These are phyloP conservation scores for Thielaviopsis ethacetica DNA, from an alignment of 2,329 filamentous ascomycete genomes.

Conservation along the genomic window DNA sequence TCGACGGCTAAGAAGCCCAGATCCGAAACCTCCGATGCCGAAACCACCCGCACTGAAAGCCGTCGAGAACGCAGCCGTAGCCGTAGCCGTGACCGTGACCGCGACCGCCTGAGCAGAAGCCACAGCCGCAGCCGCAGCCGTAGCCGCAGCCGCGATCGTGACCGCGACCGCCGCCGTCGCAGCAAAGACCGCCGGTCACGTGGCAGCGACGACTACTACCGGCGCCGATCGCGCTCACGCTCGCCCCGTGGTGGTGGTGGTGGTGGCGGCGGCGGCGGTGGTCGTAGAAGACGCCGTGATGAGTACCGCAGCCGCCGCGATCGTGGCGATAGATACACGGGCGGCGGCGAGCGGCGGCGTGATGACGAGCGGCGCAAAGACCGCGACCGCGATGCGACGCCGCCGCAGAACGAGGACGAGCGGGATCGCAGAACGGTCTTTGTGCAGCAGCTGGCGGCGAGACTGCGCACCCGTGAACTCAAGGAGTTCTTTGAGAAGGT, in stretches of 20 bases:
- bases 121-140: constrained; percentile 65
- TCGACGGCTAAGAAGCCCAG: constrained; percentile 50
- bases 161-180: constrained; percentile 58
- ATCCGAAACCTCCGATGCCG: constrained; percentile 32
- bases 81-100: constrained; percentile 36
- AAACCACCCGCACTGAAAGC: constrained; percentile 40
- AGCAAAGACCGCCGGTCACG: constrained; percentile 41
- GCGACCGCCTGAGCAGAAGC: constrained; percentile 42
- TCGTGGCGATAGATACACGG: constrained; percentile 32
- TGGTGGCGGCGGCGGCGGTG: constrained; percentile 30
- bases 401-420: constrained; percentile 82
- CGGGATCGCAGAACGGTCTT: constrained; percentile 94
- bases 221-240: constrained; percentile 56
- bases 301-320: constrained; percentile 28
- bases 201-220: constrained; percentile 41
- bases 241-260: constrained; percentile 48
- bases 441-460: constrained; percentile 91
- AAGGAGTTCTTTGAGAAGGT: constrained; percentile 93
- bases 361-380: constrained; percentile 31
- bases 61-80: constrained; percentile 21
- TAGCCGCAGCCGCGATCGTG: constrained; percentile 64
- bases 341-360: constrained; percentile 33
- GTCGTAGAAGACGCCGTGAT: constrained; percentile 15
- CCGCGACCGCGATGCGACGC: constrained; percentile 36
- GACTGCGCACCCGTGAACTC: constrained; percentile 79